These are phyloP conservation scores for Mycocentrospora acerina DNA, from an alignment of 2,329 filamentous ascomycete species.

Conservation along the genomic window DNA sequence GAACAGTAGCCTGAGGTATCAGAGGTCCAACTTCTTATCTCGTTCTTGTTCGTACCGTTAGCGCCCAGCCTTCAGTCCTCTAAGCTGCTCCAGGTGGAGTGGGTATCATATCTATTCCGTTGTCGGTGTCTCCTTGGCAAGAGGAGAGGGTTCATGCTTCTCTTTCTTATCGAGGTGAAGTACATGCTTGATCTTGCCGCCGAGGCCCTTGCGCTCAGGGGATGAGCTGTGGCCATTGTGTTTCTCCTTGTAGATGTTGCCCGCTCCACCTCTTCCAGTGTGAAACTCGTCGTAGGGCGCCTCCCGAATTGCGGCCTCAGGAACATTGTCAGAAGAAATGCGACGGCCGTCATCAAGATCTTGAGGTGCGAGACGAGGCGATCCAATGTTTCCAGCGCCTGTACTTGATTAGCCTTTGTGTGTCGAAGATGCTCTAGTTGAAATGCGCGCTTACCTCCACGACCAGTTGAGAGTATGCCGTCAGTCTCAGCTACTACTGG, in stretches of 20 bases:
- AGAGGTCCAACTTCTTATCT: conserved; percentile 7
- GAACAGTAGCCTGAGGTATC: conserved; percentile 13
- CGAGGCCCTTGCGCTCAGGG: conserved; percentile 40
- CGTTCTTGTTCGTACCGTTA: conserved; percentile 11
- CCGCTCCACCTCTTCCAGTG: conserved; percentile 51
- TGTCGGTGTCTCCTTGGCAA: conserved; percentile 22
- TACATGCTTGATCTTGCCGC: conserved; percentile 49
- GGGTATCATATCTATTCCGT: conserved; percentile 23
- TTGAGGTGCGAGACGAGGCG: conserved; percentile 35
- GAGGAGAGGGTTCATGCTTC: conserved; percentile 33
- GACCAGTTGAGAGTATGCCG: conserved; percentile 45
- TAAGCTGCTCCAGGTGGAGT: neutral
- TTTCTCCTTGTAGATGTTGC: conserved; percentile 52
- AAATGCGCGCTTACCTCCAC: conserved; percentile 20
- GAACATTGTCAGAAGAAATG: conserved; percentile 44
- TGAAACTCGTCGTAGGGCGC: conserved; percentile 48
- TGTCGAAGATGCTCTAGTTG: too few relatives aligned
- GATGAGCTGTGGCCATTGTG: conserved; percentile 48
- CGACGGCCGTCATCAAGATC: conserved; percentile 22
- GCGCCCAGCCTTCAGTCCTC: neutral
- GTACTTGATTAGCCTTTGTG: too few relatives aligned
- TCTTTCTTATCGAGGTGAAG: conserved; percentile 41
- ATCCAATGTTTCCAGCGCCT: conserved; percentile 47
- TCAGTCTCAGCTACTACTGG: conserved; percentile 39
- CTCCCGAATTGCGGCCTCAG: conserved; percentile 45